phyloP scores from a whole-genome alignment of 495 filamentous ascomycete species.

The Podospora fimiseda region DNA sequence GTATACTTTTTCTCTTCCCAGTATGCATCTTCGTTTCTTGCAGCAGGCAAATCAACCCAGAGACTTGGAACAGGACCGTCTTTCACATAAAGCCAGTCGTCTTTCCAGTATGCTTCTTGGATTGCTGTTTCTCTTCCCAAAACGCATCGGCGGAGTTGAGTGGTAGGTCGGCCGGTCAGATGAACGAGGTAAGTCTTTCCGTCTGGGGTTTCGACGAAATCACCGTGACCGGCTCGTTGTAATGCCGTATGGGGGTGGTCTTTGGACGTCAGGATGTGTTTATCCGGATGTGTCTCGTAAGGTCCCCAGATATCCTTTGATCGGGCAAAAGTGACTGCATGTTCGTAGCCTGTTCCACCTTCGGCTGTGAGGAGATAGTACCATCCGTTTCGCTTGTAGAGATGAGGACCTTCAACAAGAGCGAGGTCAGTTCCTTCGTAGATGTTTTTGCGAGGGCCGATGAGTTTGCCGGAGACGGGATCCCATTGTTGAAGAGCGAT shows the following conservation, averaged over 20 bases:
- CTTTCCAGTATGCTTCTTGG: conserved; percentile 50
- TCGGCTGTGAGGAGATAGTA: conserved; percentile 66
- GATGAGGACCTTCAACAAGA: conserved; percentile 56
- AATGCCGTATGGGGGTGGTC: conserved; percentile 40
- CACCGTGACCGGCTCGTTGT: conserved; percentile 53
- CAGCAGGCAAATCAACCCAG: conserved; percentile 43
- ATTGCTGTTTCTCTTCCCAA: conserved; percentile 50
- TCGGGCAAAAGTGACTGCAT: conserved; percentile 48
- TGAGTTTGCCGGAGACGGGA: conserved; percentile 33
- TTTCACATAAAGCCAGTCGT: conserved; percentile 53
- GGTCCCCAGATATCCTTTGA: conserved; percentile 52
- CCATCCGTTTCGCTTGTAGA: conserved; percentile 57
- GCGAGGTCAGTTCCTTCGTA: conserved; percentile 49
- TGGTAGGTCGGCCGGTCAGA: conserved; percentile 46
- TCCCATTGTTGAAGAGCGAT: conserved; percentile 49
- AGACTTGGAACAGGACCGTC: conserved; percentile 48
- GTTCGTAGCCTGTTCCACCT: conserved; percentile 55
- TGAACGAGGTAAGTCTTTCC: conserved; percentile 53
- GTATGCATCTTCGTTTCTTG: conserved; percentile 42
- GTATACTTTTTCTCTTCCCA: conserved; percentile 47
- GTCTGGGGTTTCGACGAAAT: conserved; percentile 52
- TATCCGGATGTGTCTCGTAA: conserved; percentile 48
- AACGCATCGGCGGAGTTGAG: conserved; percentile 47
- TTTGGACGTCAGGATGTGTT: conserved; percentile 41
- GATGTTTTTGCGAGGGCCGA: conserved; percentile 45